These are phyloP conservation scores for Septoria linicola DNA, from an alignment of 2,329 filamentous ascomycete genomes.

Conservation along the genomic window DNA sequence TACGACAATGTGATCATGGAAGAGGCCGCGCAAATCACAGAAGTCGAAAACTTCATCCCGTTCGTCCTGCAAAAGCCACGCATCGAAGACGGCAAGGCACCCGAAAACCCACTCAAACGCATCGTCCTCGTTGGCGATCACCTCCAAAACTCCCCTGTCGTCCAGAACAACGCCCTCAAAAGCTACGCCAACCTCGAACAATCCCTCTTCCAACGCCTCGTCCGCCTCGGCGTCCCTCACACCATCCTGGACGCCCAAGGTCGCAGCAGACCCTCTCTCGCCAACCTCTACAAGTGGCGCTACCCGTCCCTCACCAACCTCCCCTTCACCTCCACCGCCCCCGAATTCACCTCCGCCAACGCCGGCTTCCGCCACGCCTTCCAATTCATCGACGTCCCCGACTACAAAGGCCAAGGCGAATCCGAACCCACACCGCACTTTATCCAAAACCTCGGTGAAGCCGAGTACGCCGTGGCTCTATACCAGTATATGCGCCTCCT, in stretches of 20 bases:
- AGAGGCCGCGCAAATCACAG: conserved; percentile 95
- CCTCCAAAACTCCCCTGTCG: conserved; percentile 91
- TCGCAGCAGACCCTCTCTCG: conserved; percentile 81
- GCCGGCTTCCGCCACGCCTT: conserved; percentile 91
- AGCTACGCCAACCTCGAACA: conserved; percentile 96
- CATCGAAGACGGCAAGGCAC: conserved; percentile 34
- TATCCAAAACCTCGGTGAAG: conserved; percentile 93
- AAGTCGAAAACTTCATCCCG: conserved; percentile 95
- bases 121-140: conserved; percentile 94
- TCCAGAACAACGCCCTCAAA: conserved; percentile 90
- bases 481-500: conserved; percentile 97
- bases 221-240: conserved; percentile 87
- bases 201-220: conserved; percentile 86
- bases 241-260: conserved; percentile 92
- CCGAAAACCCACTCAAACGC: conserved; percentile 74
- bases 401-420: conserved; percentile 90
- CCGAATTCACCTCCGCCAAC: conserved; percentile 79
- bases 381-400: conserved; percentile 92
- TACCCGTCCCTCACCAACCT: conserved; percentile 80
- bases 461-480: conserved; percentile 92
- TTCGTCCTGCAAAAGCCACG: conserved; percentile 75
- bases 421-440: conserved; percentile 89
- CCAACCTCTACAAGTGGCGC: conserved; percentile 88
- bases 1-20: conserved; percentile 99
- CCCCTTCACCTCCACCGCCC: conserved; percentile 65